Conservation (phyloP, 2,329 filamentous ascomycete genomes). For the Colletotrichum scovillei region DNA sequence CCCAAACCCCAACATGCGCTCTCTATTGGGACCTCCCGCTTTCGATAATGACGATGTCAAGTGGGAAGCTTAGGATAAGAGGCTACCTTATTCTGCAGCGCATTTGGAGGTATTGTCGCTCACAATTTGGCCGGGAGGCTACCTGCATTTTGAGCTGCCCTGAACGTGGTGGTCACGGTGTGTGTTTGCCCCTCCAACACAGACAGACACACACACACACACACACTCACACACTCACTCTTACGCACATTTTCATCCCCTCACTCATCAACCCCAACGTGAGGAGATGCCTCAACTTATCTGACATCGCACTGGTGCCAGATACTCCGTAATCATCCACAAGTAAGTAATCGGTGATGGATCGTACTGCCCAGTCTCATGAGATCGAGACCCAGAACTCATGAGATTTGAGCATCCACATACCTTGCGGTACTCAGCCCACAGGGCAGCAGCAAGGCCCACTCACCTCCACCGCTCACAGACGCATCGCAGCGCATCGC, state of each 20-base stretch:
- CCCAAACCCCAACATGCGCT: not conserved
- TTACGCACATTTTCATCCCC: not conserved
- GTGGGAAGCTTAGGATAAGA: not conserved
- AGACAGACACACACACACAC: not conserved
- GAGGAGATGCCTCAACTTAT: not conserved
- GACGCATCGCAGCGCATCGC: conserved; percentile 8
- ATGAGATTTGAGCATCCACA: not conserved
- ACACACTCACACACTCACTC: not conserved
- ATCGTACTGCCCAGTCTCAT: not conserved
- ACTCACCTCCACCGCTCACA: not conserved
- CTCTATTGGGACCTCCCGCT: not conserved
- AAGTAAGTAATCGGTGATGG: too few relatives aligned
- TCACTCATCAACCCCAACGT: not conserved
- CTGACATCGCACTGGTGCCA: not conserved
- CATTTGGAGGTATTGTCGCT: not conserved
- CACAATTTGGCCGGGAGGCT: not conserved
- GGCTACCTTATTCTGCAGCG: not conserved
- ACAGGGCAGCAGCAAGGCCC: not conserved
- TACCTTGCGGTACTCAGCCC: not conserved
- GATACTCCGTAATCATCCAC: too few relatives aligned
- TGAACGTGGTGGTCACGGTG: not conserved
- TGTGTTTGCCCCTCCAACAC: not conserved
- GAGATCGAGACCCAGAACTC: not conserved
- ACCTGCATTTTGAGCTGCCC: not conserved
- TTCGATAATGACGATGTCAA: not conserved